These are phyloP conservation scores for Lentinula guzmanii DNA, from an alignment of 768 basidiomycete genomes.

Conservation along the genomic window DNA sequence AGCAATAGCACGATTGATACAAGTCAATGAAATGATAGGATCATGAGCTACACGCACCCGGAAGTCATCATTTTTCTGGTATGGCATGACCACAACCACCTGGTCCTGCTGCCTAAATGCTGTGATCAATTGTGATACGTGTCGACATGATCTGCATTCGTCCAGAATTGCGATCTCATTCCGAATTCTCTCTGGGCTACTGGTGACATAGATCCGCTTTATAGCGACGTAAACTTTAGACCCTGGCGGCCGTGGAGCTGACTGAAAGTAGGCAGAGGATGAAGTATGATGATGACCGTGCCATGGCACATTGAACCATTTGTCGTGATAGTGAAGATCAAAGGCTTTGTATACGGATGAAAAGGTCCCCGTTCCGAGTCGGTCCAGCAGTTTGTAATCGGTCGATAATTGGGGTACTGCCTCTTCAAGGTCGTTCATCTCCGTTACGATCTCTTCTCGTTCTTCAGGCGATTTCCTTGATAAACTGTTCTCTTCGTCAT, in stretches of 20 bases:
- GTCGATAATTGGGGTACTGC: constrained; percentile 59
- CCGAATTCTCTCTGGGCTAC: constrained; percentile 83
- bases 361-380: constrained; percentile 96
- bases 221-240: constrained; percentile 80
- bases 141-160: constrained; percentile 75
- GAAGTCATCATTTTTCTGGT: constrained; percentile 89
- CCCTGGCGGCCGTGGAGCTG: constrained; percentile 29
- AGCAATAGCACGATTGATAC: constrained; percentile 1
- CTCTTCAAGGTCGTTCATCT: constrained; percentile 67
- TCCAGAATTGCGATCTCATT: constrained; percentile 93
- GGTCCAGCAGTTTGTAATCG: constrained; percentile 79
- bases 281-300: constrained; percentile 54
- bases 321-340: constrained; percentile 67
- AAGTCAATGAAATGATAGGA: background rate
- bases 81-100: constrained; percentile 92
- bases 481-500: constrained; percentile 59
- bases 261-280: constrained; percentile 66
- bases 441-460: constrained; percentile 63
- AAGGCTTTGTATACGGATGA: constrained; percentile 99
- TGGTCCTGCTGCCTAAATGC: constrained; percentile 91
- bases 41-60: constrained; percentile 50
- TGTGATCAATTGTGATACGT: constrained; percentile 90
- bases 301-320: constrained; percentile 76
- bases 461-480: constrained; percentile 57
- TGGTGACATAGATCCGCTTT: constrained; percentile 96